Evolutionary conservation across 805 yeast species (phyloP), one percentile per base, ranked within the genome.

Genomic region (Saccharomycopsis olivae): DNA sequence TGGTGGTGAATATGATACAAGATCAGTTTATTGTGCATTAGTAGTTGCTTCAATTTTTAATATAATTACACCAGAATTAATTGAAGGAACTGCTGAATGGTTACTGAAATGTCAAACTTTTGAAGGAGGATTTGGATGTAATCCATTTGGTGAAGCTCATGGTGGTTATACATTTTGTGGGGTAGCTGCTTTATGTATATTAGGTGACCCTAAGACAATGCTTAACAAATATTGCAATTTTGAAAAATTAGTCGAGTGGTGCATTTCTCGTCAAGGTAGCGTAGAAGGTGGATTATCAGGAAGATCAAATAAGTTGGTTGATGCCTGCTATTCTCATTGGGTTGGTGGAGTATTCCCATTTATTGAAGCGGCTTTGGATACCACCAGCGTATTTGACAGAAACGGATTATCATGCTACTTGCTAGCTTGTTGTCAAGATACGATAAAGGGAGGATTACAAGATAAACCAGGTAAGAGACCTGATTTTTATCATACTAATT

Each of bases 131-230:
- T 83, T 89, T 60, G 86, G 88, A 1, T 95, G 94, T 1, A 65
- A 67, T 16, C 92, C 94, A 0, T 66, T 69, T 4, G 80, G 74
- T 44, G 99, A 92, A 58, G 96, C 97, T 0, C 99, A 92, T 55
- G 98, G 96, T 2, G 99, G 98, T 1, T 94, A 92, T 56, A 75
- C 97, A 0, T 92, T 74, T 57, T 92, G 99, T 62, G 94, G 89
- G 0, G 63, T 83, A 33, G 94, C 80, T 33, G 71, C 75, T 36
- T 61, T 74, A 43, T 69, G 67, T 46, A 65, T 67, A 19, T 53
- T 75, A 21, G 66, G 67, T 5, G 51, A 62, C 20, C 64, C 69
- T 1, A 43, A 45, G 24, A 59, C 55, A 14, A 55, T 56, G 5
- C 46, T 69, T 5, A 39, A 41, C 4, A 57, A 61, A 36, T 47